phyloP scores from a whole-genome alignment of 2,329 filamentous ascomycete genomes.

The Microcyclospora pomicola region DNA sequence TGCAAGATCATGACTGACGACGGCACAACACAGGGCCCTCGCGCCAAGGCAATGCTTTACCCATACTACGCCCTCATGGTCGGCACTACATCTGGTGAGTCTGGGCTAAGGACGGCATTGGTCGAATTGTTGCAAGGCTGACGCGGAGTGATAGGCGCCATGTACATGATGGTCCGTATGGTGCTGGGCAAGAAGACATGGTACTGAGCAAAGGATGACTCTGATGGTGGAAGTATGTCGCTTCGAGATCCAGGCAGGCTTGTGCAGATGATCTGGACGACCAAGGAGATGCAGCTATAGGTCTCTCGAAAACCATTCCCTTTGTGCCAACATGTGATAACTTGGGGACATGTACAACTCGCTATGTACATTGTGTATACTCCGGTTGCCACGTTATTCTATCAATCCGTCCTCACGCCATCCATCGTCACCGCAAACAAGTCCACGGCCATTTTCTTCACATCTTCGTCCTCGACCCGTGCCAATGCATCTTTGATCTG shows the following conservation, averaged over 20 bases:
- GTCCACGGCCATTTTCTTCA: slow-evolving; percentile 38
- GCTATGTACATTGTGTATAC: neutral
- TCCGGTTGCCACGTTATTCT: neutral
- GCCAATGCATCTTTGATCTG: slow-evolving; percentile 43
- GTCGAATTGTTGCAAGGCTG: neutral
- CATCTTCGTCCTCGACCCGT: slow-evolving; percentile 35
- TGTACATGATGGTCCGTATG: slow-evolving; percentile 65
- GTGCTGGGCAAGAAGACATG: slow-evolving; percentile 67
- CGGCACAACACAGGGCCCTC: slow-evolving; percentile 38
- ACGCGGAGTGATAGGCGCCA: slow-evolving; percentile 22
- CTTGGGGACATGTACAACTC: neutral
- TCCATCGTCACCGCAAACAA: slow-evolving; percentile 35
- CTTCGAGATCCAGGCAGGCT: neutral
- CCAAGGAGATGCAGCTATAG: too few relatives aligned
- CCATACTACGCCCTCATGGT: slow-evolving; percentile 48
- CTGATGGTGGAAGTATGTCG: too few relatives aligned
- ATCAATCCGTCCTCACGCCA: slow-evolving; percentile 12
- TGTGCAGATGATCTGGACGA: too few relatives aligned
- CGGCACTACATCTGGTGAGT: slow-evolving; percentile 40
- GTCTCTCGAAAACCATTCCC: neutral
- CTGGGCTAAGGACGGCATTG: slow-evolving; percentile 1
- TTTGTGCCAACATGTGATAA: neutral
- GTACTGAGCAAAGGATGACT: slow-evolving; percentile 25
- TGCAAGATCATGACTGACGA: slow-evolving; percentile 7
- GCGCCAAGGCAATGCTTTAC: slow-evolving; percentile 50